phyloP scores from a whole-genome alignment of 495 filamentous ascomycete genomes.

The Aspergillus avenaceus region DNA sequence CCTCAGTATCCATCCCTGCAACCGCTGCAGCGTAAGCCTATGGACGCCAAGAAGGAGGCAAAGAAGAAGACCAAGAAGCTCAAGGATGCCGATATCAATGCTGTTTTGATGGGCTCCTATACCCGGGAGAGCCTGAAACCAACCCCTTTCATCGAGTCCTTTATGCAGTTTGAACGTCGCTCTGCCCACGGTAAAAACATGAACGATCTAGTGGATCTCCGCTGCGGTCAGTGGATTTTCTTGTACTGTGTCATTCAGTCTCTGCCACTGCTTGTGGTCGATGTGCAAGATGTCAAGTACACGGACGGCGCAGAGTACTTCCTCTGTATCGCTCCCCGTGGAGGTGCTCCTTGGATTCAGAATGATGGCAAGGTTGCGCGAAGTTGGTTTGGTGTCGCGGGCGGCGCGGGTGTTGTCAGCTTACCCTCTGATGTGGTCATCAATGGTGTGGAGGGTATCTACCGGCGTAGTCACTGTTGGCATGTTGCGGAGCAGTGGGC shows the following conservation, averaged over 20 bases:
- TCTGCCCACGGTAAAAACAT: conserved; percentile 66
- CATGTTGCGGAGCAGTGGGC: conserved; percentile 72
- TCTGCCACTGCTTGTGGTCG: conserved; percentile 83
- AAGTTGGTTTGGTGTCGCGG: conserved; percentile 77
- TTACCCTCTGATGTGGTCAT: conserved; percentile 80
- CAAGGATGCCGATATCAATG: conserved; percentile 70
- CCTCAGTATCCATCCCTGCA: conserved; percentile 70
- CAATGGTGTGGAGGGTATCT: conserved; percentile 85
- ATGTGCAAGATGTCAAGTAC: conserved; percentile 73
- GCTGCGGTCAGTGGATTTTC: conserved; percentile 91
- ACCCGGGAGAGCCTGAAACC: conserved; percentile 65
- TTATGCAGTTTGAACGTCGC: conserved; percentile 78
- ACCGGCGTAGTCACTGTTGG: conserved; percentile 92
- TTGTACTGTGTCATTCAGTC: conserved; percentile 87
- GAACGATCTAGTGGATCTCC: conserved; percentile 70
- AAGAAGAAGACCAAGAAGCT: conserved; percentile 64
- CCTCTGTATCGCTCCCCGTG: conserved; percentile 84
- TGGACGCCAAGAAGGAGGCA: conserved; percentile 65
- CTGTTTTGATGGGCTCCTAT: conserved; percentile 68
- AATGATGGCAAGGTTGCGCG: conserved; percentile 61
- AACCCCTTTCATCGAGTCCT: conserved; percentile 70
- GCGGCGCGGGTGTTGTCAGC: conserved; percentile 65
- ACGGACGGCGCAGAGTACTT: conserved; percentile 91
- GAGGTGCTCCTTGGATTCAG: conserved; percentile 80
- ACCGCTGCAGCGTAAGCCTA: conserved; percentile 53